A percentile compares a stretch with the other conserved stretches of the same genome.
phyloP scores from a whole-genome alignment of 148 eudicot species.

The Rhododendron williamsianum region DNA sequence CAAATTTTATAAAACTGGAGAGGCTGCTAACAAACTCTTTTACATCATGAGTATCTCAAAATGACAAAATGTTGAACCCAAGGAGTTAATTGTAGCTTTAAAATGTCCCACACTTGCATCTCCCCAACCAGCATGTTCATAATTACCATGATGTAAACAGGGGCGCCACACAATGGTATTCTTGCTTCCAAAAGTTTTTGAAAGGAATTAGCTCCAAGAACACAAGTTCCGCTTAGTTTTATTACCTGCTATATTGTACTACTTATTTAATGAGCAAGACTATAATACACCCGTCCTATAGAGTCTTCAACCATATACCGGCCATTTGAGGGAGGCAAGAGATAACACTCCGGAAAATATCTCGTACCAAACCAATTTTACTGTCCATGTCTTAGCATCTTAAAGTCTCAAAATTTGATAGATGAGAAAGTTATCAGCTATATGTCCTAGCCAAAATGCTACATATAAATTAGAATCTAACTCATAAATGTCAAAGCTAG shows the following conservation, averaged over 20 bases:
- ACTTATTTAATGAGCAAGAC: neutral
- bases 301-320: neutral
- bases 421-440: neutral
- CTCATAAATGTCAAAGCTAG: neutral
- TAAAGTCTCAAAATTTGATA: neutral
- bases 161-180: neutral
- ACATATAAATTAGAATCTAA: neutral
- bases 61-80: neutral
- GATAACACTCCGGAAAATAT: neutral
- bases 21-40: slow-evolving; percentile 10
- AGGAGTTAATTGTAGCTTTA: neutral
- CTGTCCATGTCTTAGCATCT: neutral
- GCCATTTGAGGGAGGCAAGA: neutral
- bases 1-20: slow-evolving; percentile 14
- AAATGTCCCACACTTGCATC: neutral
- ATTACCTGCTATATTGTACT: neutral
- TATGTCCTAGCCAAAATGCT: neutral
- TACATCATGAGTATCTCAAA: neutral
- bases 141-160: neutral
- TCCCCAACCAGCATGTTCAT: slow-evolving; percentile 2
- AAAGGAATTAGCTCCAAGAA: neutral
- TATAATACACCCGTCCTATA: neutral
- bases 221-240: neutral
- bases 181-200: neutral
- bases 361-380: no score